Base-by-base conservation (phyloP, 108 stramenopile species). In the Aurantiochytrium sp. region DNA sequence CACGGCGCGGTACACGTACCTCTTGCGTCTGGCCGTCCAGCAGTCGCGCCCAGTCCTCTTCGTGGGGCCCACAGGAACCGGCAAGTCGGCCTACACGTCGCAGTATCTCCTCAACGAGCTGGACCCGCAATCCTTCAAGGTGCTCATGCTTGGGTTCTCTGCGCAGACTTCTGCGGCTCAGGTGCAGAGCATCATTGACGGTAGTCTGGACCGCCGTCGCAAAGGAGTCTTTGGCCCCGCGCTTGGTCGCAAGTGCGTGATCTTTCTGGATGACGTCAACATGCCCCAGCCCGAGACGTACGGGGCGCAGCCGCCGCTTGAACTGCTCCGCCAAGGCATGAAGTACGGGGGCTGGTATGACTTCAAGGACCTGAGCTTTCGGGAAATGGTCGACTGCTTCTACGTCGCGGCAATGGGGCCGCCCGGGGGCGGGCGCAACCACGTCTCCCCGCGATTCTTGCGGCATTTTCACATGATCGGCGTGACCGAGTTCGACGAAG, bases 241-340 rank as follows among this genome's bases (percentile, higher is more conserved):
- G 17, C 91, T 91, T n/a, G 85, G 52, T n/a, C 90, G 89, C n/a
- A 92, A 93, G 86, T 87, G 93, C 55, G 87, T 94, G 12, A 93
- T 93, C 85, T 95, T 95, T 86, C 68, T 95, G 15, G 95, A 95
- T 81, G 95, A 95, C 85, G 54, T 95, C 37, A 95, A 95, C 90
- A 88, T 95, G 39, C 95, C 95, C 4, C 92, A 93, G 85, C 91
- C 93, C 17, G 95, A 95, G 81, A 37, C 81, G 17, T 95, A 95
- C 91, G 93, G 93, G 34, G 94, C 95, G 8, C 95, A 95, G 92
- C 90, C 91, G 15, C 90, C 94, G 31, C 93, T 95, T 50, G 95
- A 94, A 27, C 92, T 94, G 85, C 86, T 95, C 4, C 91, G 95
- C 22, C 95, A 95, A 89, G 93, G 93, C 81, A 93, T 95, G 87